phyloP scores from a whole-genome alignment of 1,284 basidiomycete species.

The Coniferiporia sulphurascens region DNA sequence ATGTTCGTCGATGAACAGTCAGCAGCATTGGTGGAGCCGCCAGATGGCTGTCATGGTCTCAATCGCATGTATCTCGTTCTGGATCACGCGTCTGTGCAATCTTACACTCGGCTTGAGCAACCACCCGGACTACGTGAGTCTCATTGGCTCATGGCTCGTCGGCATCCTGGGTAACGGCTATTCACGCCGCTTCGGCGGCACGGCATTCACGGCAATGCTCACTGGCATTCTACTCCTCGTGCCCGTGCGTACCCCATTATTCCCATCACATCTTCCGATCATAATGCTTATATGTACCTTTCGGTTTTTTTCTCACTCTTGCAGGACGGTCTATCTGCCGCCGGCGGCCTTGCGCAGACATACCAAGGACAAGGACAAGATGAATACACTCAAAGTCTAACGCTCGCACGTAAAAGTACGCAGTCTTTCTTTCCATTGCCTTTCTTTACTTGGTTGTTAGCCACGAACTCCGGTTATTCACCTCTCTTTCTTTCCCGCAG shows the following conservation, averaged over 20 bases:
- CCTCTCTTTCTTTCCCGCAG: constrained; percentile 12
- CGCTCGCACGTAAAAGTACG: constrained; percentile 21
- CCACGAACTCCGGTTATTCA: constrained; percentile 29
- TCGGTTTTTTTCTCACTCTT: neutral
- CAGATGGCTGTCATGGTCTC: constrained; percentile 39
- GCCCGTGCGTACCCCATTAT: constrained; percentile 46
- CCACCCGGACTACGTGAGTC: constrained; percentile 54
- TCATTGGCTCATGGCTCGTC: constrained; percentile 77
- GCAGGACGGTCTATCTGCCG: constrained; percentile 81
- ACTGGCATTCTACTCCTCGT: constrained; percentile 82
- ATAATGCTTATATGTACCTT: neutral
- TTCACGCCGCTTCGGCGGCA: constrained; percentile 71
- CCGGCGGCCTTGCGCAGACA: constrained; percentile 73
- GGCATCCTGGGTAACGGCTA: constrained; percentile 79
- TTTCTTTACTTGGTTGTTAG: constrained; percentile 38
- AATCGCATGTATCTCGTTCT: constrained; percentile 26
- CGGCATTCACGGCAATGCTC: constrained; percentile 87
- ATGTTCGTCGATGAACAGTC: constrained; percentile 34
- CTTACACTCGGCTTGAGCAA: constrained; percentile 34
- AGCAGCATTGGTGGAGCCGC: constrained; percentile 34
- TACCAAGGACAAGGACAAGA: constrained; percentile 65
- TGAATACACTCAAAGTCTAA: constrained; percentile 19
- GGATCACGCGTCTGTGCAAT: constrained; percentile 22
- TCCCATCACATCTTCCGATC: constrained; percentile 1
- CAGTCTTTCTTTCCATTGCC: neutral